These are phyloP conservation scores for Durio zibethinus DNA, from an alignment of 345 rosid genomes.

Conservation along the genomic window DNA sequence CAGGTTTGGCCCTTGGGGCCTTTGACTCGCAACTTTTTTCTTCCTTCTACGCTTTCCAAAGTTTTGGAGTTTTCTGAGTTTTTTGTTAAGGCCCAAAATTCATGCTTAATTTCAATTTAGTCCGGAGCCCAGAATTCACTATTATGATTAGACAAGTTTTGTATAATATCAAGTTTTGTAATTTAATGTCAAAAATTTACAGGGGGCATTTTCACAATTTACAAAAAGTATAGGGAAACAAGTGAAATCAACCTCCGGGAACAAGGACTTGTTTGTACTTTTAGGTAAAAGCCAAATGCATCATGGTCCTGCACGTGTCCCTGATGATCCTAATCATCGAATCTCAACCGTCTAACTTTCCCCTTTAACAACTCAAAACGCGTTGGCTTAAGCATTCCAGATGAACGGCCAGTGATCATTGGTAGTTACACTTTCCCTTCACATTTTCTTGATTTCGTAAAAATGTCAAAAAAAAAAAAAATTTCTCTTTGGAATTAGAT, in stretches of 20 bases:
- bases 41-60: neutral
- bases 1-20: neutral
- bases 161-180: too few relatives aligned
- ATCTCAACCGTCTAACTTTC: constrained; percentile 12
- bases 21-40: neutral
- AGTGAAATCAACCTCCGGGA: neutral
- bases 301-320: constrained; percentile 23
- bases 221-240: neutral
- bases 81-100: neutral
- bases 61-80: neutral
- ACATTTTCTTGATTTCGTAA: neutral
- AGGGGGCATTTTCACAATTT: neutral
- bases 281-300: neutral
- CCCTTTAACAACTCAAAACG: constrained; percentile 10
- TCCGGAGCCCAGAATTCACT: neutral
- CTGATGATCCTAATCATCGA: neutral
- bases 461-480: neutral
- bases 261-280: neutral
- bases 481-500: too few relatives aligned
- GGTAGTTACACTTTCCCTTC: neutral
- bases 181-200: too few relatives aligned
- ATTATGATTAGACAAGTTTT: neutral
- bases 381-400: constrained; percentile 15
- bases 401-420: neutral
- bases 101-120: neutral